Evolutionary conservation across 768 basidiomycete genomes (phyloP), one percentile per base, ranked within the genome.

Genomic region (Podaxis rugospora): DNA sequence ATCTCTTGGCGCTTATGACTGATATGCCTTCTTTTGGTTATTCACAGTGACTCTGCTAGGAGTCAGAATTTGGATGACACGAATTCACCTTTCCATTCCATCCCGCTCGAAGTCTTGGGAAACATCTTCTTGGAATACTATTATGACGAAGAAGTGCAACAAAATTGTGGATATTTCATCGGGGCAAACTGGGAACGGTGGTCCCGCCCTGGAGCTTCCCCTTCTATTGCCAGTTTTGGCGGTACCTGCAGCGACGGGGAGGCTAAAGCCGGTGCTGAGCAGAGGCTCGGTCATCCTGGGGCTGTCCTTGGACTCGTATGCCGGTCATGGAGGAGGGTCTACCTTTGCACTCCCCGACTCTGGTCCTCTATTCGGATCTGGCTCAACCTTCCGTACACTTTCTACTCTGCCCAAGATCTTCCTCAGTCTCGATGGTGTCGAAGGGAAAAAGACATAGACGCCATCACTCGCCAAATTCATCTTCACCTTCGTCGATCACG

Each of bases 51-150:
- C 32, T 32, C 32, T 16, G 35, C 27, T 10, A 35, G 32, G 44
- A 10, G 52, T 18, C 44, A 9, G 10, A 27, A 27, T 9, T 2
- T 39, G 28, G 23, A 18, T n/a, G 28, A 60, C 35, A 21, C 16
- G 28, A 60, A n/a, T 13, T 61, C 59, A 7, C 44, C 52, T 9
- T 61, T 61, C 18, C 52, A 61, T 37, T 36, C 40, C 16, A 27
- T 61, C 18, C 59, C 59, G 2, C 53, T 61, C 16, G 59, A 61
- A 18, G 59, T 61, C 23, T 37, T 61, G 18, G 59, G 59, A 21
- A 47, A 61, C 35, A 61, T 61, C n/a, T 61, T 61, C 35, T 61
- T 61, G 59, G 59, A 61, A 46, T 61, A 61, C 40, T 61, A 55
- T 36, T 61, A 54, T 9, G 59, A 61, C 53, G 59, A 61, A 35